phyloP scores from a whole-genome alignment of 2,329 filamentous ascomycete genomes.

The Pochonia chlamydosporia region DNA sequence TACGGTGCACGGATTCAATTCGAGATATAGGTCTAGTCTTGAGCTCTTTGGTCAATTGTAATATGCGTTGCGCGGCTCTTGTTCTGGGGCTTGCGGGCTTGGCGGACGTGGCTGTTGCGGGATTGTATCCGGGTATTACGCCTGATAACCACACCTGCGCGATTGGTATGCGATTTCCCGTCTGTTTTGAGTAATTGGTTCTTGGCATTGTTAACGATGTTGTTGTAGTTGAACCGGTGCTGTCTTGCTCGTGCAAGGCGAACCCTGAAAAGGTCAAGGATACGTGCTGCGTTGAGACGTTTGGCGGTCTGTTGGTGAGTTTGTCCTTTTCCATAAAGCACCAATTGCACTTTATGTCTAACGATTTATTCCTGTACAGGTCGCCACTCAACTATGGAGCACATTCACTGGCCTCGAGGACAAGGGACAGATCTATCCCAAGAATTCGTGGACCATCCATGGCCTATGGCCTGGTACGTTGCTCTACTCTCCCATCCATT shows the following conservation, averaged over 20 bases:
- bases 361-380: conserved; percentile 15
- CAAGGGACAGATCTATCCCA: conserved; percentile 52
- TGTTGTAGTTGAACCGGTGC: conserved; percentile 15
- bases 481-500: background rate
- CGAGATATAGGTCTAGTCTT: no score
- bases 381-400: conserved; percentile 60
- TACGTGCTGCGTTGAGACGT: conserved; percentile 61
- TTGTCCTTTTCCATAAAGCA: background rate
- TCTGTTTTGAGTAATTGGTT: no score
- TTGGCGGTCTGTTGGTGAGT: conserved; percentile 49
- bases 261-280: conserved; percentile 40
- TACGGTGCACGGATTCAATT: background rate
- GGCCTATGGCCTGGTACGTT: conserved; percentile 47
- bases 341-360: background rate
- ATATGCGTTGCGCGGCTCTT: conserved; percentile 1
- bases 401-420: conserved; percentile 56
- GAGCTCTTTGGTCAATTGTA: background rate
- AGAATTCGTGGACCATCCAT: conserved; percentile 50
- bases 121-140: conserved; percentile 38
- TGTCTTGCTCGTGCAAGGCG: conserved; percentile 45
- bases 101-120: conserved; percentile 21
- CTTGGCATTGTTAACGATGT: background rate
- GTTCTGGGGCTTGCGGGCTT: background rate
- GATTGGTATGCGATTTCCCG: conserved; percentile 29
- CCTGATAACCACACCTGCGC: conserved; percentile 52